Evolutionary conservation across 257 asterid species (phyloP).

Genomic region (Solanum dulcamara): DNA sequence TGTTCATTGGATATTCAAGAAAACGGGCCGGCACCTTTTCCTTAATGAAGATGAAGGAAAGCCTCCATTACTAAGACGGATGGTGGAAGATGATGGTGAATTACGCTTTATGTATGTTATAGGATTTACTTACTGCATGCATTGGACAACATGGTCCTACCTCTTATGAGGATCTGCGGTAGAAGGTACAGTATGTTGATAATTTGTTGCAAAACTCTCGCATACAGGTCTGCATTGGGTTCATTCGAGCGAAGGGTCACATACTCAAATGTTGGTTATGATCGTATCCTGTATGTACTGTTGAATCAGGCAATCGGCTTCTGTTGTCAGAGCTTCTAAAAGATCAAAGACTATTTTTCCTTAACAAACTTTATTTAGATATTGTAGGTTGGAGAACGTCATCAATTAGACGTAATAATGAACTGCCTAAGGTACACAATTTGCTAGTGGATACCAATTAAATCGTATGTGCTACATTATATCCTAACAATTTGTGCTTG

Average conservation of each 20-base stretch:
- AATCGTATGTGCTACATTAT: background rate
- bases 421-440: constrained; percentile 71
- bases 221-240: constrained; percentile 76
- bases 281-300: constrained; percentile 62
- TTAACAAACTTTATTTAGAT: constrained; percentile 37
- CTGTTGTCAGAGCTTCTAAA: background rate
- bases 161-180: background rate
- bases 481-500: background rate
- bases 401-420: constrained; percentile 79
- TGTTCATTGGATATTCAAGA: constrained; percentile 84
- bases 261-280: constrained; percentile 85
- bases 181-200: background rate
- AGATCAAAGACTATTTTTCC: constrained; percentile 11
- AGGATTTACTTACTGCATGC: background rate
- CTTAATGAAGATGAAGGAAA: constrained; percentile 56
- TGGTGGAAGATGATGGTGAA: constrained; percentile 69
- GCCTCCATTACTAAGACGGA: constrained; percentile 20
- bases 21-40: constrained; percentile 96
- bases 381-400: constrained; percentile 99
- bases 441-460: background rate
- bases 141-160: background rate
- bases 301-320: background rate
- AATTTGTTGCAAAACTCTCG: background rate
- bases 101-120: constrained; percentile 52
- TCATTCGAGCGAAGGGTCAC: constrained; percentile 80